Percentiles rank a stretch among this genome's conserved stretches.
Conservation (phyloP, 2,329 filamentous ascomycete genomes). For the Cladophialophora exuberans region DNA sequence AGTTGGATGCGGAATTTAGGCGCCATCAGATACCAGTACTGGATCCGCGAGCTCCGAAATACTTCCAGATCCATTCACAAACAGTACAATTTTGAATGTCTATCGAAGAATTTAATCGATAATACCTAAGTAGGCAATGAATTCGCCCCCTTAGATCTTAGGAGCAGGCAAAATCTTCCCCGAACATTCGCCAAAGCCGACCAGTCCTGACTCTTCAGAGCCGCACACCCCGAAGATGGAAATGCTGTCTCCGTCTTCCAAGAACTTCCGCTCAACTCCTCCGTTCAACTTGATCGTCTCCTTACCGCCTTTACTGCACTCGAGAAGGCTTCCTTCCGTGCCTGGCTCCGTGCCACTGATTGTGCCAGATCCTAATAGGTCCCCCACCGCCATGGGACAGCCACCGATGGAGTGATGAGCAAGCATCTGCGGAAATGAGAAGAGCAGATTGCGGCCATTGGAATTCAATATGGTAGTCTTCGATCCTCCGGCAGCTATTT, state of each 20-base stretch:
- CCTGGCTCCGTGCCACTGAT: conserved; percentile 67
- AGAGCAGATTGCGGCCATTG: conserved; percentile 71
- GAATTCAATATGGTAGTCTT: conserved; percentile 63
- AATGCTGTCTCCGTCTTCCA: conserved; percentile 75
- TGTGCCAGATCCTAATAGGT: conserved; percentile 77
- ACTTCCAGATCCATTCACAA: no score
- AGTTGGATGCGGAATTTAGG: no score
- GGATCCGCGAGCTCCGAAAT: no score
- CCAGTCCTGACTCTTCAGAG: conserved; percentile 62
- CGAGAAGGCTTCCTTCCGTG: conserved; percentile 70
- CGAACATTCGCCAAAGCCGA: conserved; percentile 76
- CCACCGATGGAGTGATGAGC: conserved; percentile 77
- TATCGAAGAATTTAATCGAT: no score
- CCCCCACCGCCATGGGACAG: conserved; percentile 73
- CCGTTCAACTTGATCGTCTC: conserved; percentile 62
- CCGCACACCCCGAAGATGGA: conserved; percentile 69
- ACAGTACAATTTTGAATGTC: no score
- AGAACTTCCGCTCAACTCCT: conserved; percentile 70
- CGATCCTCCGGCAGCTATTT: conserved; percentile 48
- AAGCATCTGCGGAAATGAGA: conserved; percentile 82
- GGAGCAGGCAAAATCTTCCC: conserved; percentile 62
- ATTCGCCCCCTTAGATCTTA: conserved; percentile 19
- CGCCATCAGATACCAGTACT: no score
- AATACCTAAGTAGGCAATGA: background rate
- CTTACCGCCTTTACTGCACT: conserved; percentile 73